A percentile compares a stretch with the other conserved stretches of the same genome.
Evolutionary conservation across 1,284 basidiomycete species (phyloP).

Genomic region (Ustilago trichophora): DNA sequence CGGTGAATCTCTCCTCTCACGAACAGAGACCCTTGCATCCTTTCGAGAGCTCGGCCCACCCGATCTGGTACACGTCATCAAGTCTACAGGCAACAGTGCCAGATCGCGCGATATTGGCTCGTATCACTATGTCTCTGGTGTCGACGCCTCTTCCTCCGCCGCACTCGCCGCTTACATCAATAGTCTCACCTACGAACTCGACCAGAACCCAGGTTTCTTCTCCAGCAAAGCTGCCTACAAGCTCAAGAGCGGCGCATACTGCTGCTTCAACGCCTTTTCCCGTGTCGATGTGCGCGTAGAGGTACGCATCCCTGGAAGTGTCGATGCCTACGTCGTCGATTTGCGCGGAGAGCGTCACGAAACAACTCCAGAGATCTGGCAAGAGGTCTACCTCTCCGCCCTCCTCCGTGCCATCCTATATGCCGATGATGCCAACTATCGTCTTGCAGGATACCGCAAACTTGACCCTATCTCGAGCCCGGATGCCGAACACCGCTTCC

Average conservation of each 20-base stretch:
- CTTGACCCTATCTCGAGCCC: slow-evolving; percentile 90
- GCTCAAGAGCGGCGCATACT: slow-evolving; percentile 91
- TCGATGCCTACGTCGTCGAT: slow-evolving; percentile 93
- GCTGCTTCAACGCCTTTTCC: slow-evolving; percentile 98
- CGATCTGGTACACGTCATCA: slow-evolving; percentile 94
- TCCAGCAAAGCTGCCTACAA: slow-evolving; percentile 79
- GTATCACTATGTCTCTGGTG: slow-evolving; percentile 77
- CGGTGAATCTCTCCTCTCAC: slow-evolving; percentile 85
- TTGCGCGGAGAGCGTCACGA: slow-evolving; percentile 92
- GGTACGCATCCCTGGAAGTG: slow-evolving; percentile 97
- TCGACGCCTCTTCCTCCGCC: slow-evolving; percentile 95
- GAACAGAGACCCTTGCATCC: slow-evolving; percentile 90
- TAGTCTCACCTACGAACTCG: slow-evolving; percentile 92
- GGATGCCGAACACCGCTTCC: slow-evolving; percentile 88
- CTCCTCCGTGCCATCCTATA: slow-evolving; percentile 90
- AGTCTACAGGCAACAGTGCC: slow-evolving; percentile 76
- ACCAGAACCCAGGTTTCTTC: slow-evolving; percentile 92
- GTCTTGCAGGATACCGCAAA: slow-evolving; percentile 91
- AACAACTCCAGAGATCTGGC: slow-evolving; percentile 91
- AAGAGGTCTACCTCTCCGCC: slow-evolving; percentile 95
- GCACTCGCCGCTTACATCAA: slow-evolving; percentile 98
- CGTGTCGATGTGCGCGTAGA: slow-evolving; percentile 95
- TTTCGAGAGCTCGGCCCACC: slow-evolving; percentile 97
- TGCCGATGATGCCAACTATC: slow-evolving; percentile 91
- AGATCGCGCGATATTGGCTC: slow-evolving; percentile 76